Evolutionary conservation across 768 basidiomycete genomes (phyloP), one percentile per base, ranked within the genome.

Genomic region (Boletales sp.): DNA sequence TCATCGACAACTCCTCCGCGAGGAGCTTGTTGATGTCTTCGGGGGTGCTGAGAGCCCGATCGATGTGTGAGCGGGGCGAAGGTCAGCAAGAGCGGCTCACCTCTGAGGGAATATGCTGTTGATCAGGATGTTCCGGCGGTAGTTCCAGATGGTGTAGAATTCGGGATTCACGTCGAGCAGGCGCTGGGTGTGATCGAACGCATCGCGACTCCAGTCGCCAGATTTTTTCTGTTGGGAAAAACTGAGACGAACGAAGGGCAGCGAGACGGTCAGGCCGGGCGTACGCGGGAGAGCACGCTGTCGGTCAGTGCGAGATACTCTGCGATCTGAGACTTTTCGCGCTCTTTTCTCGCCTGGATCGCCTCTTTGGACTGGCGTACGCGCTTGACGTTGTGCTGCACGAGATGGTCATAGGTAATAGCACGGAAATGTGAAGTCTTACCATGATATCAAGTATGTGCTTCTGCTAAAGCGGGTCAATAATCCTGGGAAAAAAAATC

Each of bases 111-210:
- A 93, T 40, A 90, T 66, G 3, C 87, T 87, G 19, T 81, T 72
- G 36, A 84, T 63, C 17, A 95, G 69, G 52, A 97, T 93, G 46
- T 81, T 76, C 30, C 95, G 76, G 40, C 97, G 79, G 69, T 93
- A 94, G 69, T 97, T 95, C 97, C 97, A 98, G 34, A 90, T 73
- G 2, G 95, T 94, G 68, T 97, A 97, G 64, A 93, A 93, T 69
- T 99, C 97, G 3, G 95, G 94, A 63, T 97, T 98, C 37, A 87
- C 59, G 45, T 83, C 82, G 9, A 99, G 81, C 19, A 97, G 67
- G 24, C 73, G 75, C 14, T 84, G 84, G 1, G 94, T 95, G 37
- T 87, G 70, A n/a, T 79, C 74, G 32, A 97, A 80, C 0, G 90
- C 82, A n/a, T 87, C 86, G 27, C 69, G 64, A 51, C 83, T 81